Conservation (phyloP, 805 yeast genomes). For the Saccharomycopsis sp. region DNA sequence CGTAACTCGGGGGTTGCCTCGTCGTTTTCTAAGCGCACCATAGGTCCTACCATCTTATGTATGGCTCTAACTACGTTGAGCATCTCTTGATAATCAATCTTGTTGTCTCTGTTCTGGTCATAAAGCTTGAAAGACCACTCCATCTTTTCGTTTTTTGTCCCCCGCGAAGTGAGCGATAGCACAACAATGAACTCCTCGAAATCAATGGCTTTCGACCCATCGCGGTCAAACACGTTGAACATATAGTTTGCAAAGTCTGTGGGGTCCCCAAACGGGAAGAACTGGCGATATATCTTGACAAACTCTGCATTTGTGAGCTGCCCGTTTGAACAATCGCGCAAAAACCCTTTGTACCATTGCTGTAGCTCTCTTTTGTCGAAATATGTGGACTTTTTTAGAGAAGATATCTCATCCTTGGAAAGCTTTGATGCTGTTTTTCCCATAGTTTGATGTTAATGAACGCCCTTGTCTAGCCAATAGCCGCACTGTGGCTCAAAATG, state of each 20-base stretch:
- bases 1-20: slow-evolving; percentile 89
- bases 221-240: slow-evolving; percentile 83
- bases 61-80: slow-evolving; percentile 72
- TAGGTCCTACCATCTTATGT: slow-evolving; percentile 91
- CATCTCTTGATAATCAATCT: slow-evolving; percentile 71
- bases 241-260: slow-evolving; percentile 82
- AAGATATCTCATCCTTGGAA: slow-evolving; percentile 81
- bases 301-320: slow-evolving; percentile 82
- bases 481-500: too few relatives aligned
- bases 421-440: slow-evolving; percentile 92
- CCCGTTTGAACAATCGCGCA: slow-evolving; percentile 90
- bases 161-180: slow-evolving; percentile 79
- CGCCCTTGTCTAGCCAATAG: too few relatives aligned
- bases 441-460: too few relatives aligned
- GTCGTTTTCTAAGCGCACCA: slow-evolving; percentile 83
- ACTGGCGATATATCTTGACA: slow-evolving; percentile 87
- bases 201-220: slow-evolving; percentile 73
- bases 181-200: slow-evolving; percentile 91
- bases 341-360: slow-evolving; percentile 97
- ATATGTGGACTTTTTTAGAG: slow-evolving; percentile 77
- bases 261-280: slow-evolving; percentile 98
- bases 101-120: slow-evolving; percentile 76
- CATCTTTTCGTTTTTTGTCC: slow-evolving; percentile 75
- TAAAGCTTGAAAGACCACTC: slow-evolving; percentile 87
- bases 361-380: slow-evolving; percentile 91